phyloP scores from a whole-genome alignment of 129 eudicot species.

The Flaveria robusta region DNA sequence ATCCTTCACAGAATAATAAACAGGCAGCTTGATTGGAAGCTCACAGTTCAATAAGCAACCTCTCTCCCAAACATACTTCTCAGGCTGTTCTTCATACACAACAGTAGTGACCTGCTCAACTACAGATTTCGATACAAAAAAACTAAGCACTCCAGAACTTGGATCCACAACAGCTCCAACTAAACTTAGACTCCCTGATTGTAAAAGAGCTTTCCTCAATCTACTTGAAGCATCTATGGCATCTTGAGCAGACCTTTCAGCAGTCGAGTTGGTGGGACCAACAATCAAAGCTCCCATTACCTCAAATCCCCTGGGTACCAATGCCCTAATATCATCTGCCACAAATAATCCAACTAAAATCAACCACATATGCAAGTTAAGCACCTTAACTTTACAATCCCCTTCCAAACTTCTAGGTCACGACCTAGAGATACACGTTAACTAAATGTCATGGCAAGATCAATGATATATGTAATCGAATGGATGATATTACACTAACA shows the following conservation, averaged over 20 bases:
- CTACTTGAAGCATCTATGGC: constrained; percentile 49
- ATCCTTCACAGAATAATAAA: constrained; percentile 52
- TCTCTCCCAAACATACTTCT: constrained; percentile 78
- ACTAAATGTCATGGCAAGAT: constrained; percentile 13
- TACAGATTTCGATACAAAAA: constrained; percentile 53
- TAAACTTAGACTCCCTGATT: constrained; percentile 38
- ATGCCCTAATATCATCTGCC: constrained; percentile 64
- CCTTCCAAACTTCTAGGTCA: neutral
- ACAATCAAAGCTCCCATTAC: constrained; percentile 74
- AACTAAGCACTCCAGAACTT: constrained; percentile 44
- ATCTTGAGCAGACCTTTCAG: constrained; percentile 40
- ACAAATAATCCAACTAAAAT: constrained; percentile 17
- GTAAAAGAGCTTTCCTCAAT: constrained; percentile 50
- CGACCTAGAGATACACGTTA: neutral
- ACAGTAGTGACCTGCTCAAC: constrained; percentile 48
- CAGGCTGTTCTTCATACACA: constrained; percentile 70
- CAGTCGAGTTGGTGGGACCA: constrained; percentile 32
- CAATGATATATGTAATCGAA: neutral
- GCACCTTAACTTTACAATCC: neutral
- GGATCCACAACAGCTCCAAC: constrained; percentile 74
- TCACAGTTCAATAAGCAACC: constrained; percentile 73
- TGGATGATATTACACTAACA: neutral
- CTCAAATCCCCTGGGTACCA: constrained; percentile 78
- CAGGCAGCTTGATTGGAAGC: constrained; percentile 71
- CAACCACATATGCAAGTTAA: constrained; percentile 8